Percentiles rank a stretch among this genome's conserved stretches.
These are phyloP conservation scores for Schoenoplectus tabernaemontani DNA, from an alignment of 202 grass and related monocot genomes.

Conservation along the genomic window DNA sequence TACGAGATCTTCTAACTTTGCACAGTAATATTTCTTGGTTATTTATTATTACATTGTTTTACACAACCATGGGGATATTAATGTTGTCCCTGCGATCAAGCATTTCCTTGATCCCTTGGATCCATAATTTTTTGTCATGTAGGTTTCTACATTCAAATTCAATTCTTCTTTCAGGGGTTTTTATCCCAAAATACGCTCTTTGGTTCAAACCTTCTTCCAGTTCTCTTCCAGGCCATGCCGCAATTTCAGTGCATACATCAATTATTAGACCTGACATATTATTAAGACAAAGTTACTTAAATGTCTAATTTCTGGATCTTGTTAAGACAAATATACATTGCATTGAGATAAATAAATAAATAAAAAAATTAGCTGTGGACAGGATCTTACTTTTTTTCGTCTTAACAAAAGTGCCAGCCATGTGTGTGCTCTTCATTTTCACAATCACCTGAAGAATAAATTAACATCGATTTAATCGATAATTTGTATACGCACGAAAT, in stretches of 20 bases:
- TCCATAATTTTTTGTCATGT: slow-evolving; percentile 55
- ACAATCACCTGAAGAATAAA: slow-evolving; percentile 44
- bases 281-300: background rate
- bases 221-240: slow-evolving; percentile 79
- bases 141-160: slow-evolving; percentile 87
- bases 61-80: slow-evolving; percentile 29
- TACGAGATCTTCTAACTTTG: background rate
- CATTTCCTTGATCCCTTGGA: slow-evolving; percentile 67
- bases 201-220: slow-evolving; percentile 40
- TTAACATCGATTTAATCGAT: background rate
- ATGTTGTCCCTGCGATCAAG: slow-evolving; percentile 43
- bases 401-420: slow-evolving; percentile 84
- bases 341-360: background rate
- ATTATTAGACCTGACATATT: slow-evolving; percentile 49
- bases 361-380: background rate
- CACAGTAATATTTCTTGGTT: background rate
- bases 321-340: background rate
- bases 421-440: slow-evolving; percentile 85
- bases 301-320: background rate
- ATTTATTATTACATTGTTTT: background rate
- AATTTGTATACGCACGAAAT: background rate
- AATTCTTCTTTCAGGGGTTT: slow-evolving; percentile 61
- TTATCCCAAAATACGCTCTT: slow-evolving; percentile 79
- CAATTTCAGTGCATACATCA: slow-evolving; percentile 49
- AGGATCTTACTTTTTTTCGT: slow-evolving; percentile 72